Evolutionary conservation across 2,329 filamentous ascomycete species (phyloP).

Genomic region (Oidium heveae): DNA sequence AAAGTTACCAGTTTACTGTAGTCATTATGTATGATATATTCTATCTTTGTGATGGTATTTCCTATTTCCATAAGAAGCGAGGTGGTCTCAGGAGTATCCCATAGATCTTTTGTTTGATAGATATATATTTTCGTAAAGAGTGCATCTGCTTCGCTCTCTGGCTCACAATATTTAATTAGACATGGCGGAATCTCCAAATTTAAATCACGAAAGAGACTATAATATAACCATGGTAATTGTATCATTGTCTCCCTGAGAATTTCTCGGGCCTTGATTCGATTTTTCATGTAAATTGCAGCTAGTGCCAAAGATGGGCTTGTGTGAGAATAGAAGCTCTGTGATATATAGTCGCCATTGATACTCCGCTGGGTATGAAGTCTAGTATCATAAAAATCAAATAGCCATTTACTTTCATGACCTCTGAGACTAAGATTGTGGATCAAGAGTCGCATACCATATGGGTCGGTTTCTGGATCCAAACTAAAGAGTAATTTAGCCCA

Average conservation of each 20-base stretch:
- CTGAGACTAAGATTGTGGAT: slow-evolving; percentile 71
- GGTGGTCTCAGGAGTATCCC: slow-evolving; percentile 43
- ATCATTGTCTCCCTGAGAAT: slow-evolving; percentile 43
- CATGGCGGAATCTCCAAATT: slow-evolving; percentile 53
- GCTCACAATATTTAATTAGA: slow-evolving; percentile 51
- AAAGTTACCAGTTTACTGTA: slow-evolving; percentile 8
- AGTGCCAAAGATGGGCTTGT: slow-evolving; percentile 53
- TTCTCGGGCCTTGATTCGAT: slow-evolving; percentile 36
- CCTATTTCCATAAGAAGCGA: slow-evolving; percentile 37
- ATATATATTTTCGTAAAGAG: slow-evolving; percentile 39
- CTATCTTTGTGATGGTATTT: slow-evolving; percentile 16
- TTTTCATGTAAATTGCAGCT: slow-evolving; percentile 46
- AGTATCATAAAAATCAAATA: slow-evolving; percentile 39
- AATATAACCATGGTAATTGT: slow-evolving; percentile 63
- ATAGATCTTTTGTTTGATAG: slow-evolving; percentile 40
- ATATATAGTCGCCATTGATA: slow-evolving; percentile 18
- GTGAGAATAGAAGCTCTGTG: slow-evolving; percentile 22
- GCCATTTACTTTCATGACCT: slow-evolving; percentile 49
- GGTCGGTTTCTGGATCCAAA: slow-evolving; percentile 47
- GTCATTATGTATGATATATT: slow-evolving; percentile 2
- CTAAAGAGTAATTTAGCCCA: slow-evolving; percentile 72
- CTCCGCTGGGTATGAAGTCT: slow-evolving; percentile 16
- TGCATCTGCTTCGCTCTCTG: slow-evolving; percentile 24
- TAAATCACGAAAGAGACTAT: slow-evolving; percentile 53
- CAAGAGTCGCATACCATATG: slow-evolving; percentile 57